Evolutionary conservation across 257 asterid species (phyloP).

Genomic region (Oldenlandia corymbosa): DNA sequence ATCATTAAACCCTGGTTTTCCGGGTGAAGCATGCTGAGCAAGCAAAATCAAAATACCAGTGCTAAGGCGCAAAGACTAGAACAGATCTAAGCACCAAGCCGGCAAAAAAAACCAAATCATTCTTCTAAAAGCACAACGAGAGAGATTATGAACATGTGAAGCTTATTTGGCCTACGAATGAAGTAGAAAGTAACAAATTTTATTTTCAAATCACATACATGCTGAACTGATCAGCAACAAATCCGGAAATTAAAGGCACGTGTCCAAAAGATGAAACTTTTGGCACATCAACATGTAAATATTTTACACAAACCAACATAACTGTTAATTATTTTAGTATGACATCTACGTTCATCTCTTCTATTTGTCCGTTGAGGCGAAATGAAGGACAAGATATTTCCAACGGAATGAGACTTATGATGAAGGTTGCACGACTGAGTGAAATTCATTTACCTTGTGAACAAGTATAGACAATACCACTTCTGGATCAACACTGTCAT

Average conservation of each 20-base stretch:
- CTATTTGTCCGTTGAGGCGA: background rate
- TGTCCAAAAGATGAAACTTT: background rate
- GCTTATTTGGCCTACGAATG: background rate
- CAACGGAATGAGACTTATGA: background rate
- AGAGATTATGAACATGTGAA: background rate
- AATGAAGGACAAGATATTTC: background rate
- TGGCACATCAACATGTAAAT: too few relatives aligned
- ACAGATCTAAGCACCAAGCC: background rate
- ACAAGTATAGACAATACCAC: slow-evolving; percentile 84
- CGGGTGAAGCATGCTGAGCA: background rate
- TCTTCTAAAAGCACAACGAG: background rate
- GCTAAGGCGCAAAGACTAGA: background rate
- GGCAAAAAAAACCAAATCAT: background rate
- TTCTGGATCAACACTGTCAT: slow-evolving; percentile 88
- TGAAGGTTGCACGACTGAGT: background rate
- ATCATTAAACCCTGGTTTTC: background rate
- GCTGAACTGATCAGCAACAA: background rate
- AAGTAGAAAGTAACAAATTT: background rate
- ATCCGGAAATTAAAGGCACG: background rate
- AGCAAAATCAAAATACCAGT: background rate
- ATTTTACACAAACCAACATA: too few relatives aligned
- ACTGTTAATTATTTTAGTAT: background rate
- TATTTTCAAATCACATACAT: background rate
- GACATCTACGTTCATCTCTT: background rate
- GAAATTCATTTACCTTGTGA: slow-evolving; percentile 64